Evolutionary conservation across 306 rosid genomes (phyloP).

Genomic region (Oxytropis ochrocephala): DNA sequence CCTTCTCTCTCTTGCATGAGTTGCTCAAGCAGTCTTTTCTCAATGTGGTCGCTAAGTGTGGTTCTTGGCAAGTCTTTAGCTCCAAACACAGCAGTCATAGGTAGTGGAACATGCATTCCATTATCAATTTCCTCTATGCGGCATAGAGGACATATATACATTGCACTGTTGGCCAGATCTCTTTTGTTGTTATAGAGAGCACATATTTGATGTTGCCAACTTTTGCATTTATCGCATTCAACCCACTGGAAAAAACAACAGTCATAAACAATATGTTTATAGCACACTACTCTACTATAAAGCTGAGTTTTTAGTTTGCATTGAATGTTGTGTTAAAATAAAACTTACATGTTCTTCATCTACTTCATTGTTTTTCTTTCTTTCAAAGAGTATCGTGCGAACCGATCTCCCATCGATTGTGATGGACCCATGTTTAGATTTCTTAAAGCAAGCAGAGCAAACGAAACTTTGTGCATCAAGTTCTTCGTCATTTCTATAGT

Average conservation of each 20-base stretch:
- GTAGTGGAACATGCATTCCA: slow-evolving; percentile 23
- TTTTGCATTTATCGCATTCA: slow-evolving; percentile 53
- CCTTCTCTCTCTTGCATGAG: slow-evolving; percentile 38
- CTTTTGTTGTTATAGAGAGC: slow-evolving; percentile 45
- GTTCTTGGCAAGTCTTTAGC: slow-evolving; percentile 58
- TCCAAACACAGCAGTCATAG: slow-evolving; percentile 25
- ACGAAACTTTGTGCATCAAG: slow-evolving; percentile 23
- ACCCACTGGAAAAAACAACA: slow-evolving; percentile 50
- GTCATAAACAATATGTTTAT: neutral
- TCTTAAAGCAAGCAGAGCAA: slow-evolving; percentile 39
- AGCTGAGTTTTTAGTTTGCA: neutral
- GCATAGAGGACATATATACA: slow-evolving; percentile 49
- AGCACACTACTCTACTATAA: neutral
- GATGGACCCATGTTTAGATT: slow-evolving; percentile 31
- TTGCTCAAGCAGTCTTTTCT: slow-evolving; percentile 37
- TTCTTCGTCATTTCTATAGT: slow-evolving; percentile 28
- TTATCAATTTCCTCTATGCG: slow-evolving; percentile 33
- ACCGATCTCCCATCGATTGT: slow-evolving; percentile 26
- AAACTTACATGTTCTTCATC: slow-evolving; percentile 47
- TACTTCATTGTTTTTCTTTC: slow-evolving; percentile 26
- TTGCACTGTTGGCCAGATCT: slow-evolving; percentile 29
- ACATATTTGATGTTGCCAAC: slow-evolving; percentile 70
- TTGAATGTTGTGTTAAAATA: neutral
- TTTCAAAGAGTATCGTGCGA: slow-evolving; percentile 32
- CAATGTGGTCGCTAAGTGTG: slow-evolving; percentile 56